Evolutionary conservation across 306 rosid genomes (phyloP).

Genomic region (Acacia acuminata): DNA sequence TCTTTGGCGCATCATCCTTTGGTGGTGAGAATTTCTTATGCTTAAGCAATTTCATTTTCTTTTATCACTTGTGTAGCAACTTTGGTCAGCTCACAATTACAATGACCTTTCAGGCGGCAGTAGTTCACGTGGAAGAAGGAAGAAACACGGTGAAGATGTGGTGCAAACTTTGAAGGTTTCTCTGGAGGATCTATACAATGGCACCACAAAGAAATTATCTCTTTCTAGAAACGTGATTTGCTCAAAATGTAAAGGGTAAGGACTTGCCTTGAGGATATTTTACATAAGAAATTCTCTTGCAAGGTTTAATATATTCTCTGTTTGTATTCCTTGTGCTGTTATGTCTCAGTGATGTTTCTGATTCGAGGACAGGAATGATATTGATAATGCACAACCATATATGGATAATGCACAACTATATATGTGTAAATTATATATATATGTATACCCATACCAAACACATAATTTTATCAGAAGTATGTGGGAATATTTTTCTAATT

Average conservation of each 20-base stretch:
- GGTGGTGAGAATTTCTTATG: constrained; percentile 49
- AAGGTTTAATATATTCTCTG: neutral
- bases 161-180: constrained; percentile 71
- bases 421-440: neutral
- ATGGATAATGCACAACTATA: no score
- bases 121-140: constrained; percentile 66
- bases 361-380: neutral
- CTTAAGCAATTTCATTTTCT: neutral
- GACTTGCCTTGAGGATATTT: neutral
- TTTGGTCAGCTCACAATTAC: neutral
- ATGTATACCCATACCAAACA: neutral
- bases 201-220: constrained; percentile 70
- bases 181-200: constrained; percentile 78
- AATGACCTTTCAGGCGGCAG: constrained; percentile 40
- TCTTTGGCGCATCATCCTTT: constrained; percentile 55
- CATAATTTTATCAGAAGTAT: neutral
- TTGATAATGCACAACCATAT: neutral
- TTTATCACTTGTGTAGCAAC: constrained; percentile 14
- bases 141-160: constrained; percentile 80
- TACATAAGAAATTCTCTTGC: neutral
- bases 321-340: neutral
- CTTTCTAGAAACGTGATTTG: constrained; percentile 64
- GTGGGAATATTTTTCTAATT: neutral
- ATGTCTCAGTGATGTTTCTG: neutral
- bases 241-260: constrained; percentile 77